Evolutionary conservation across 345 rosid genomes (phyloP).

Genomic region (Eucalyptus decipiens): DNA sequence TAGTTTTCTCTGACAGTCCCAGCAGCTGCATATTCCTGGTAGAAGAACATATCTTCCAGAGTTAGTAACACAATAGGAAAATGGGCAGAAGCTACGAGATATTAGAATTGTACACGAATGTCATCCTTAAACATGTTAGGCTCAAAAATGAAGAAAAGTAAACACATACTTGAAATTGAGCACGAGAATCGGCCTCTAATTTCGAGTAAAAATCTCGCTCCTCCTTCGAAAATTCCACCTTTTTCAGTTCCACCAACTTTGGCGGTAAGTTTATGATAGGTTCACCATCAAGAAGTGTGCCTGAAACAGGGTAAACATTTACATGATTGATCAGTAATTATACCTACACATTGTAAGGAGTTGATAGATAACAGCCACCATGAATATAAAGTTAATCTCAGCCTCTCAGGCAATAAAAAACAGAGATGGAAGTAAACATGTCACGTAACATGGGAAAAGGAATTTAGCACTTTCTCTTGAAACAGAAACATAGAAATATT

Average conservation of each 20-base stretch:
- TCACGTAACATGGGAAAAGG: not conserved
- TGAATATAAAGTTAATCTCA: not conserved
- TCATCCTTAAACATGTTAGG: not conserved
- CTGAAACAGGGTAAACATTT: slow-evolving; percentile 20
- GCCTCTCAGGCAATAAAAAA: not conserved
- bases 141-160: not conserved
- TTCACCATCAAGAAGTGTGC: slow-evolving; percentile 75
- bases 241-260: slow-evolving; percentile 55
- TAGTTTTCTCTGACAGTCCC: slow-evolving; percentile 96
- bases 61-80: not conserved
- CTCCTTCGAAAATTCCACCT: slow-evolving; percentile 72
- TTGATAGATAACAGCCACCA: not conserved
- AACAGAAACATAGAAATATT: not conserved
- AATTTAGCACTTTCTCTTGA: not conserved
- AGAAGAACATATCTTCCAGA: not conserved
- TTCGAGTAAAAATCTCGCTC: slow-evolving; percentile 82
- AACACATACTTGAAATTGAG: slow-evolving; percentile 62
- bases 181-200: slow-evolving; percentile 77
- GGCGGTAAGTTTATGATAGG: slow-evolving; percentile 85
- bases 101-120: not conserved
- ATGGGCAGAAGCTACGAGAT: not conserved
- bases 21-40: slow-evolving; percentile 95
- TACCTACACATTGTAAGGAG: not conserved
- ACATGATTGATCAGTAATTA: not conserved
- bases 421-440: not conserved